Percentiles rank a stretch among this genome's conserved stretches.
phyloP scores from a whole-genome alignment of 139 green algal species.

The Pedinophyceae sp. region DNA sequence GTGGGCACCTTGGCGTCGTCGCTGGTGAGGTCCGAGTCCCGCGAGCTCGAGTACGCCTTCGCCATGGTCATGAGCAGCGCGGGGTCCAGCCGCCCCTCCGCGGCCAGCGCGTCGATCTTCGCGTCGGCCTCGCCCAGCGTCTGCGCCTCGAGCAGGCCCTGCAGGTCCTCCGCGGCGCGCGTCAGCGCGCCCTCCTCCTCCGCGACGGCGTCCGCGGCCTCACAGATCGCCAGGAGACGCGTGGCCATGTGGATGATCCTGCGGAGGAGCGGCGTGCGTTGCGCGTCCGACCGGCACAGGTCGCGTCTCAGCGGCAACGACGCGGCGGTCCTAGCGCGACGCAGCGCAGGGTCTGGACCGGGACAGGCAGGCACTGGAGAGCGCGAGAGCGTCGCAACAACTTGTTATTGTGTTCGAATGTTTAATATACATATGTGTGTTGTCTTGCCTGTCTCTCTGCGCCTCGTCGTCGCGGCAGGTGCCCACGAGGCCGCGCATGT shows the following conservation, averaged over 20 bases:
- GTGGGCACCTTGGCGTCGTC: not conserved
- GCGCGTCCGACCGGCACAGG: too few relatives aligned
- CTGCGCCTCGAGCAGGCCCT: slow-evolving; percentile 15
- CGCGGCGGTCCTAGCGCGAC: too few relatives aligned
- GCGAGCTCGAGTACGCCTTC: slow-evolving; percentile 40
- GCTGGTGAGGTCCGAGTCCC: not conserved
- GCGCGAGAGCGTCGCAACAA: too few relatives aligned
- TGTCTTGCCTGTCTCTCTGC: not conserved
- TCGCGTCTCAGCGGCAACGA: too few relatives aligned
- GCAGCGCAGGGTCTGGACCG: too few relatives aligned
- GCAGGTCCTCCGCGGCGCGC: slow-evolving; percentile 17
- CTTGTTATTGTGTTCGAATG: not conserved
- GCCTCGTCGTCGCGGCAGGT: not conserved
- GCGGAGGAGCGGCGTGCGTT: too few relatives aligned
- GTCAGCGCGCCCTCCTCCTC: slow-evolving; percentile 24
- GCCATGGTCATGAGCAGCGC: slow-evolving; percentile 67
- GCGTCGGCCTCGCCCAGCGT: slow-evolving; percentile 32
- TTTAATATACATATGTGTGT: not conserved
- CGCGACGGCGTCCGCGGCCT: slow-evolving; percentile 18
- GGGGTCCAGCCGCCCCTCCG: slow-evolving; percentile 33
- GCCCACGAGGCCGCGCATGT: slow-evolving; percentile 15
- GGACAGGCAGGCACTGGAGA: too few relatives aligned
- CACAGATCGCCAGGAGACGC: slow-evolving; percentile 22
- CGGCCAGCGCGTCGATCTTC: slow-evolving; percentile 55
- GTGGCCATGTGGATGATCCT: slow-evolving; percentile 2